phyloP scores from a whole-genome alignment of 2,329 filamentous ascomycete species.

The Aspergillus tubingensis region DNA sequence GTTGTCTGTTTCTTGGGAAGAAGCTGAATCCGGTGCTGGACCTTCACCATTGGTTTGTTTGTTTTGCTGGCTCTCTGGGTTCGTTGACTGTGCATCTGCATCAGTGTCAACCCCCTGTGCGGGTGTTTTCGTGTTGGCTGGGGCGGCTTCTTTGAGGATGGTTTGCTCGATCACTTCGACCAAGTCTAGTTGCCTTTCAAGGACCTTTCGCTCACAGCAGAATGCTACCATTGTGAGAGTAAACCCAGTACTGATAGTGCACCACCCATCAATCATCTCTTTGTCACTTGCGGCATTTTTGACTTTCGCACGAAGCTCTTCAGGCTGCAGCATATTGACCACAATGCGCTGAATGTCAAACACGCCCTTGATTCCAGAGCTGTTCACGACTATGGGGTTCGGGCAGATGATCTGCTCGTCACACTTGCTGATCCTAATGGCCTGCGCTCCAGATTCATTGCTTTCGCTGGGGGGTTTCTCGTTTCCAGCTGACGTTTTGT shows the following conservation, averaged over 20 bases:
- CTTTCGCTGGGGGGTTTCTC: neutral
- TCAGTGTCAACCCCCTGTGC: neutral
- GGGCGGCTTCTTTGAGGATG: neutral
- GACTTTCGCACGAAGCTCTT: slow-evolving; percentile 15
- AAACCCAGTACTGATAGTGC: slow-evolving; percentile 19
- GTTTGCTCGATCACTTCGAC: slow-evolving; percentile 9
- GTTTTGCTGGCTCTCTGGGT: neutral
- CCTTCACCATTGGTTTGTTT: neutral
- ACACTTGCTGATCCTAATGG: neutral
- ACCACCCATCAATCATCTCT: slow-evolving; percentile 21
- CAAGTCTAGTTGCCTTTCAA: slow-evolving; percentile 13
- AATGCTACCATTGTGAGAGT: slow-evolving; percentile 14
- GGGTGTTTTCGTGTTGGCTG: too few species aligned
- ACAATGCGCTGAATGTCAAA: slow-evolving; percentile 22
- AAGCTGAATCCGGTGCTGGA: neutral
- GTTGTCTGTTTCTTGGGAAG: neutral
- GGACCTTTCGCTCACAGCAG: slow-evolving; percentile 9
- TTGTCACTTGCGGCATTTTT: slow-evolving; percentile 9
- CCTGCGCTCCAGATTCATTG: neutral
- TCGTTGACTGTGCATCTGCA: too few species aligned
- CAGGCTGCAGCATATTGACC: slow-evolving; percentile 16
- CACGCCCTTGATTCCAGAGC: slow-evolving; percentile 18
- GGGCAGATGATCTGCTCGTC: slow-evolving; percentile 13
- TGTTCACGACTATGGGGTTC: slow-evolving; percentile 20
- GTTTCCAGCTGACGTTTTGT: neutral